These are phyloP conservation scores for Castanea sativa DNA, from an alignment of 306 rosid genomes.

Conservation along the genomic window DNA sequence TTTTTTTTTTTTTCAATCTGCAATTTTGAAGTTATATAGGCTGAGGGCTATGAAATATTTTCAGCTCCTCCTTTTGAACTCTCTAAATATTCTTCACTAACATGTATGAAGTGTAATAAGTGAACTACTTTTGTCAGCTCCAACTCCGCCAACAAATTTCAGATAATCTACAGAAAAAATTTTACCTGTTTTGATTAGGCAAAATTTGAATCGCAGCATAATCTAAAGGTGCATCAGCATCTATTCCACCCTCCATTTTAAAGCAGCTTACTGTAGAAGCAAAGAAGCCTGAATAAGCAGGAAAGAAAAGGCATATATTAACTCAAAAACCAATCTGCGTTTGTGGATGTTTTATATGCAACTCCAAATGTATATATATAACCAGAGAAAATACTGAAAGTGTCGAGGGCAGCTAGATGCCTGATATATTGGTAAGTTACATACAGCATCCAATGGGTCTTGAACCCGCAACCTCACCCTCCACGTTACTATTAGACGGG, in stretches of 20 bases:
- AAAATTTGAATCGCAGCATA: constrained; percentile 69
- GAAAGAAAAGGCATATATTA: background rate
- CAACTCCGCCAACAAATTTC: background rate
- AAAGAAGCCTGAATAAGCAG: constrained; percentile 37
- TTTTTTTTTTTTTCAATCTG: too few relatives aligned
- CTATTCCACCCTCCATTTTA: constrained; percentile 62
- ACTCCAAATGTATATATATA: constrained; percentile 7
- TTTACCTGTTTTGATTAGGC: constrained; percentile 68
- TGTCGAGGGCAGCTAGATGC: background rate
- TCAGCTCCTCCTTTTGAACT: too few relatives aligned
- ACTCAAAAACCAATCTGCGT: background rate
- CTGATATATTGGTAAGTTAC: background rate
- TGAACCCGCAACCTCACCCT: too few relatives aligned
- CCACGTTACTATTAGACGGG: too few relatives aligned
- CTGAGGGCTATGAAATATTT: too few relatives aligned
- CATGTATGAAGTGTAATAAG: background rate
- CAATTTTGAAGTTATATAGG: too few relatives aligned
- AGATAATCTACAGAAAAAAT: background rate
- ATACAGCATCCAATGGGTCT: too few relatives aligned
- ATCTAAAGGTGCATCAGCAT: constrained; percentile 52
- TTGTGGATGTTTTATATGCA: constrained; percentile 12
- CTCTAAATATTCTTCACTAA: too few relatives aligned
- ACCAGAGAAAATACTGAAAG: background rate
- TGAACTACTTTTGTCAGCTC: background rate
- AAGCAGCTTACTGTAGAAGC: constrained; percentile 23